Evolutionary conservation across 257 asterid genomes (phyloP).

Genomic region (Anisodus tanguticus): DNA sequence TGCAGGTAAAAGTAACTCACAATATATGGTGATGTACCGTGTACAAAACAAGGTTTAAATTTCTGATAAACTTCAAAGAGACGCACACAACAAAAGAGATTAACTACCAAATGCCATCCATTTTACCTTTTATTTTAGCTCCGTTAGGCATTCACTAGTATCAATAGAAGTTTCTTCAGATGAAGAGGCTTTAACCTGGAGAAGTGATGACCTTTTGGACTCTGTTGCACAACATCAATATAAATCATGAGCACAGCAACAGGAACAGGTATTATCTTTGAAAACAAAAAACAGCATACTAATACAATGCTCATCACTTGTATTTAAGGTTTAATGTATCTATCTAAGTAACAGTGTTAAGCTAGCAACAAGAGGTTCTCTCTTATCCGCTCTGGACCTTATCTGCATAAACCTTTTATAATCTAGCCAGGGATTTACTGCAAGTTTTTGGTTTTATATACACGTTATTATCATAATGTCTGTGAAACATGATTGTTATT

Average conservation of each 20-base stretch:
- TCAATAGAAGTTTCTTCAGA: conserved; percentile 74
- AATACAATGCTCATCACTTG: not conserved
- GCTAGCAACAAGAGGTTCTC: not conserved
- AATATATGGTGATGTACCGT: not conserved
- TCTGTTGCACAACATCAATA: conserved; percentile 47
- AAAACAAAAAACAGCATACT: not conserved
- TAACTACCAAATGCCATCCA: not conserved
- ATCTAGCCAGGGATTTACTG: not conserved
- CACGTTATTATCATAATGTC: not conserved
- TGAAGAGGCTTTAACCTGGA: conserved; percentile 70
- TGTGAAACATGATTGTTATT: not conserved
- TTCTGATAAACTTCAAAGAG: not conserved
- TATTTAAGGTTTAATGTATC: not conserved
- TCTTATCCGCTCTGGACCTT: not conserved
- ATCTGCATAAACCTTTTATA: not conserved
- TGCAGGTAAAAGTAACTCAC: conserved; percentile 9
- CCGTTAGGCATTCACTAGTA: conserved; percentile 63
- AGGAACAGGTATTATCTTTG: not conserved
- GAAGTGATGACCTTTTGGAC: conserved; percentile 54
- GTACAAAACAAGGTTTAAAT: not conserved
- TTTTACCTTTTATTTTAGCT: conserved; percentile 80
- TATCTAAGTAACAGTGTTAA: not conserved
- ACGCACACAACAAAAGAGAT: not conserved
- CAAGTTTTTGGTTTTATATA: not conserved
- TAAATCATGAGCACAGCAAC: conserved; percentile 27